phyloP scores from a whole-genome alignment of 768 basidiomycete species.

The Mycena kentingensis region DNA sequence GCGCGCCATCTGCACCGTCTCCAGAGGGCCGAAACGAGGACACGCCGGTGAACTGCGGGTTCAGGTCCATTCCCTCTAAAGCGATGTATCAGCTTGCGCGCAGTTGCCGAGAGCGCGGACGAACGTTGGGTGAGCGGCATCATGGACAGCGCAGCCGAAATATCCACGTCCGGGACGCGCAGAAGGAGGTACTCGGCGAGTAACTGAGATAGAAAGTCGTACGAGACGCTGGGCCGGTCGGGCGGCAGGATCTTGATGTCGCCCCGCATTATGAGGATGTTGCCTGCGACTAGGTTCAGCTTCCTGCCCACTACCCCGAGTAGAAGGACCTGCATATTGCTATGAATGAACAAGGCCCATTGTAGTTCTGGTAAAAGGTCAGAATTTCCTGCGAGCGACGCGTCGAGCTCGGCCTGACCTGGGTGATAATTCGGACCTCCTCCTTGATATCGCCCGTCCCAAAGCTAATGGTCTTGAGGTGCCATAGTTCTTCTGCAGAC shows the following conservation, averaged over 20 bases:
- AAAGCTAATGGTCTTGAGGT: constrained; percentile 69
- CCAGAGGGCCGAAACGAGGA: constrained; percentile 68
- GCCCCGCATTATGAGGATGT: constrained; percentile 85
- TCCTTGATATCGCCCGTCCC: constrained; percentile 32
- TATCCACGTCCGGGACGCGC: constrained; percentile 58
- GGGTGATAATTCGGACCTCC: constrained; percentile 67
- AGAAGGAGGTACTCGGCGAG: constrained; percentile 80
- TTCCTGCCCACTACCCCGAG: constrained; percentile 5
- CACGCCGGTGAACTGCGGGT: constrained; percentile 76
- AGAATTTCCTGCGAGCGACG: too few species aligned
- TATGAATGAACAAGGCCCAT: constrained; percentile 92
- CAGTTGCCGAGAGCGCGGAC: constrained; percentile 28
- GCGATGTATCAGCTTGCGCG: not conserved
- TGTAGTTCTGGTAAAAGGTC: too few species aligned
- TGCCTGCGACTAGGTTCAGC: constrained; percentile 50
- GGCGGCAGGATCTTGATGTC: constrained; percentile 72
- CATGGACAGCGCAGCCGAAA: constrained; percentile 71
- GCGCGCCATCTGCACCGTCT: constrained; percentile 60
- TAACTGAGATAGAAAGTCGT: constrained; percentile 81
- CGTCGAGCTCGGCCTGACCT: too few species aligned
- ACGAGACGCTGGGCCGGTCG: constrained; percentile 71
- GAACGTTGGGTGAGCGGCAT: constrained; percentile 78
- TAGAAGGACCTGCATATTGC: constrained; percentile 68
- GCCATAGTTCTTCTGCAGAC: constrained; percentile 69
- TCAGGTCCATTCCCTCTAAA: constrained; percentile 85